phyloP scores from a whole-genome alignment of 1,139 yeast species.

The Scheffersomyces illinoinensis region DNA sequence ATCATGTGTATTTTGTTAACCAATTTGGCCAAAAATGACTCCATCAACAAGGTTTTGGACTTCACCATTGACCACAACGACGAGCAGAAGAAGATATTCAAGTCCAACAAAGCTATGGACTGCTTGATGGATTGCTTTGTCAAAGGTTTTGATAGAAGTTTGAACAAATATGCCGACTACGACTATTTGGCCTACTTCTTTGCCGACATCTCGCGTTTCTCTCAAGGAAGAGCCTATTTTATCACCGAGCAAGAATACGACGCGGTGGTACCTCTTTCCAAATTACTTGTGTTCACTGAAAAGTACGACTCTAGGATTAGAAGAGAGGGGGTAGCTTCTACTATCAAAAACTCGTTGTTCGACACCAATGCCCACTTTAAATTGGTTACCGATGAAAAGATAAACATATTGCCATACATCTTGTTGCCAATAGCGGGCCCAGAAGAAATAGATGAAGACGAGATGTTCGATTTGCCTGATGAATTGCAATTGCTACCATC shows the following conservation, averaged over 20 bases:
- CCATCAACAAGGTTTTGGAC: slow-evolving; percentile 56
- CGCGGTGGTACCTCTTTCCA: slow-evolving; percentile 75
- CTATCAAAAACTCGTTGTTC: slow-evolving; percentile 86
- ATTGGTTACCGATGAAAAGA: slow-evolving; percentile 59
- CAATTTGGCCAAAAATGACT: slow-evolving; percentile 79
- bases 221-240: slow-evolving; percentile 74
- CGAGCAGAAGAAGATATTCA: slow-evolving; percentile 43
- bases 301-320: slow-evolving; percentile 74
- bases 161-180: slow-evolving; percentile 71
- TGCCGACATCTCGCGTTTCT: slow-evolving; percentile 80
- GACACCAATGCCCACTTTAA: slow-evolving; percentile 69
- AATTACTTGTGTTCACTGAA: slow-evolving; percentile 81
- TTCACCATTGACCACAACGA: slow-evolving; percentile 36
- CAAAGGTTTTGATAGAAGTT: slow-evolving; percentile 71
- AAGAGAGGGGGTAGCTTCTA: slow-evolving; percentile 91
- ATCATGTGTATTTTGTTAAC: slow-evolving; percentile 81
- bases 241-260: slow-evolving; percentile 72
- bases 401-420: slow-evolving; percentile 79
- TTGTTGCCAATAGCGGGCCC: slow-evolving; percentile 84
- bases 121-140: slow-evolving; percentile 90
- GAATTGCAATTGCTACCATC: slow-evolving; percentile 79
- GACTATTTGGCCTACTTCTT: slow-evolving; percentile 88
- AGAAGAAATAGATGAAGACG: slow-evolving; percentile 78
- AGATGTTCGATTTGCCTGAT: slow-evolving; percentile 84
- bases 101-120: slow-evolving; percentile 65